Conservation (phyloP, 2,329 filamentous ascomycete species). For the Fusarium pseudocircinatum region DNA sequence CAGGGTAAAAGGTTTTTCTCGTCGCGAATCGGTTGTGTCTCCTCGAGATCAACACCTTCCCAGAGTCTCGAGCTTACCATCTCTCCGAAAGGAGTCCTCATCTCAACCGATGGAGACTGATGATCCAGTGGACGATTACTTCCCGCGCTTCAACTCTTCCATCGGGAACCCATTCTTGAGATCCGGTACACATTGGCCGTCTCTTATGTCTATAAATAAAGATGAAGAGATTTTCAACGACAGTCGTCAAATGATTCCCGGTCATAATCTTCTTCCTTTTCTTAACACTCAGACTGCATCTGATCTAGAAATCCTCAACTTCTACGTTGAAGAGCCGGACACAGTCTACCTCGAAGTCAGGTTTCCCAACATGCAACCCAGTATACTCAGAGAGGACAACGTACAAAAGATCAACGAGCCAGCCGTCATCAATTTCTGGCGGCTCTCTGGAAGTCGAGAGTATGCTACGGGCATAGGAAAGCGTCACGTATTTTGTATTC, state of each 20-base stretch:
- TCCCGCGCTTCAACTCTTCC: background rate
- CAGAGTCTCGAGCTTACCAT: too few species aligned
- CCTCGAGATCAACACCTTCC: background rate
- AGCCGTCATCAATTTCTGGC: background rate
- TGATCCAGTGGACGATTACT: background rate
- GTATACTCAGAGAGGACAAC: background rate
- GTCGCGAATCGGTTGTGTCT: background rate
- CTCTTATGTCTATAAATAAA: background rate
- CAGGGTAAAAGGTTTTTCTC: background rate
- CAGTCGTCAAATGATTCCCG: background rate
- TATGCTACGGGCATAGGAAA: background rate
- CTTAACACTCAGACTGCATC: background rate
- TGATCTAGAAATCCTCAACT: background rate
- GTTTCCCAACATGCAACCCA: background rate
- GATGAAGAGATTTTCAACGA: background rate
- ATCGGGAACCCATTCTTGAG: background rate
- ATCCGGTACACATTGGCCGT: background rate
- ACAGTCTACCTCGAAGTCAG: background rate
- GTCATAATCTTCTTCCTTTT: background rate
- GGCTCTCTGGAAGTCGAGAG: background rate
- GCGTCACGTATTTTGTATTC: background rate
- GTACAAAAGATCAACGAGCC: background rate
- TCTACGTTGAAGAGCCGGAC: background rate
- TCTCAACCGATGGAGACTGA: background rate
- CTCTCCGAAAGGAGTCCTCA: too few species aligned